Percentiles rank a stretch among this genome's conserved stretches.
These are phyloP conservation scores for Trichoderma asperellum DNA, from an alignment of 2,329 filamentous ascomycete species.

Conservation along the genomic window DNA sequence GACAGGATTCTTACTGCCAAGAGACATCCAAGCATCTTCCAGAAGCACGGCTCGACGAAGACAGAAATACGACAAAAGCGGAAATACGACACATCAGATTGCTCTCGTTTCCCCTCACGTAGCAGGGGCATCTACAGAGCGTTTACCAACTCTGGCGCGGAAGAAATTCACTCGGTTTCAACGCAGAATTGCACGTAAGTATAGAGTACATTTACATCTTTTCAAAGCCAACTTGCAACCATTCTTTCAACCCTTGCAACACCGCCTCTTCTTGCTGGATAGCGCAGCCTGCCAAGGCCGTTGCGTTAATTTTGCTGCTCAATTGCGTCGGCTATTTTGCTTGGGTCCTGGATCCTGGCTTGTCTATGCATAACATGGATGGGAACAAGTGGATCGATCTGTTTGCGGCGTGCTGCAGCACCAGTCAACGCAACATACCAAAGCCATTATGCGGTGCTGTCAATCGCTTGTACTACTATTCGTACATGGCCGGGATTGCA, in stretches of 20 bases:
- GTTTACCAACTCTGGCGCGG: not conserved
- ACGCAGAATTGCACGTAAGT: not conserved
- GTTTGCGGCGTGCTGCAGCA: not conserved
- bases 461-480: not conserved
- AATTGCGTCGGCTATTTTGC: not conserved
- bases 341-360: too few relatives aligned
- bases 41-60: not conserved
- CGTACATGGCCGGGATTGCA: not conserved
- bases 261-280: not conserved
- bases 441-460: not conserved
- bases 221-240: not conserved
- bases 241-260: not conserved
- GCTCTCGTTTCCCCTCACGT: not conserved
- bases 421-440: not conserved
- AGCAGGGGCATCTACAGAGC: not conserved
- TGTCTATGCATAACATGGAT: not conserved
- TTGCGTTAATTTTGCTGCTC: not conserved
- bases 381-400: not conserved
- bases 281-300: not conserved
- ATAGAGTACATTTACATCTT: not conserved
- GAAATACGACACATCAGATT: conserved; percentile 10
- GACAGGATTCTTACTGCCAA: not conserved
- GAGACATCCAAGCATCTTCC: not conserved
- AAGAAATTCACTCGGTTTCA: not conserved
- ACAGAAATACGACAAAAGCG: not conserved